Conservation (phyloP, 176 grass and related monocot species). For the Cocos nucifera region DNA sequence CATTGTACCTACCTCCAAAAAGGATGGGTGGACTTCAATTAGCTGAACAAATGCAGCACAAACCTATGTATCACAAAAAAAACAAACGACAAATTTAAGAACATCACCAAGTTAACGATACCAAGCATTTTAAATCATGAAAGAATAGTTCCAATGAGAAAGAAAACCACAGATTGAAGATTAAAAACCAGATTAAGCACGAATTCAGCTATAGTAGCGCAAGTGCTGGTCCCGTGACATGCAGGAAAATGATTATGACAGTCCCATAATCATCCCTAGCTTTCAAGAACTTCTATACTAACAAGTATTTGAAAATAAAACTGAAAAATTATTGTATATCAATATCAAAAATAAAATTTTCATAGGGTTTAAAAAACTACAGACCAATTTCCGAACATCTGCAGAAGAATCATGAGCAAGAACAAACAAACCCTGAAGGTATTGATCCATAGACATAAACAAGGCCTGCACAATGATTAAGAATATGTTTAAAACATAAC, state of each 20-base stretch:
- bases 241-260: too few relatives aligned
- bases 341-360: too few relatives aligned
- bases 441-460: slow-evolving; percentile 94
- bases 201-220: too few relatives aligned
- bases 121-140: too few relatives aligned
- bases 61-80: slow-evolving; percentile 40
- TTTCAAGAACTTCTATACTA: too few relatives aligned
- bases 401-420: slow-evolving; percentile 79
- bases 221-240: too few relatives aligned
- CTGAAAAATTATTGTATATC: too few relatives aligned
- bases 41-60: slow-evolving; percentile 96
- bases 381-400: slow-evolving; percentile 91
- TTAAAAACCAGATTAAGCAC: too few relatives aligned
- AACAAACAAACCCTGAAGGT: slow-evolving; percentile 87
- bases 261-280: too few relatives aligned
- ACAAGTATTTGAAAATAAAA: too few relatives aligned
- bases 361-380: neutral
- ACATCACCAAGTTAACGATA: neutral
- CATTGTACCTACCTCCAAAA: slow-evolving; percentile 58
- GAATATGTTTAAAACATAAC: slow-evolving; percentile 10
- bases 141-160: too few relatives aligned
- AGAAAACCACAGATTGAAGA: too few relatives aligned
- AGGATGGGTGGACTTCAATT: slow-evolving; percentile 75
- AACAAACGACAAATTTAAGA: slow-evolving; percentile 9
- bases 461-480: slow-evolving; percentile 44